Evolutionary conservation across 2,329 filamentous ascomycete species (phyloP).

Genomic region (Hypoxylon sp.): DNA sequence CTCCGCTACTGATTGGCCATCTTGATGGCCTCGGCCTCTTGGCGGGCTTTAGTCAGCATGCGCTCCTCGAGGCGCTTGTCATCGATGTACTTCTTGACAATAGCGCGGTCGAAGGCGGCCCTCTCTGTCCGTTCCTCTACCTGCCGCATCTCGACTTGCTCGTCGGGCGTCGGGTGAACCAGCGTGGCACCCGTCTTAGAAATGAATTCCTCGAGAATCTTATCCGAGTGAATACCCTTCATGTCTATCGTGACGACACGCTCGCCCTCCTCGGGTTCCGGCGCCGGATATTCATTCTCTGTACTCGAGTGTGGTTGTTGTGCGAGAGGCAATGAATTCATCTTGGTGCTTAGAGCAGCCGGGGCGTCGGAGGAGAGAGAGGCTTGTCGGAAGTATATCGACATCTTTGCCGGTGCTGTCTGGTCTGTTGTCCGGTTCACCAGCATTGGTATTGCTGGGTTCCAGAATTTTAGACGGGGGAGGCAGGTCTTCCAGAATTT

Average conservation of each 20-base stretch:
- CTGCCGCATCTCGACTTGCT: conserved; percentile 68
- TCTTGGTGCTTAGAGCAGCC: conserved; percentile 35
- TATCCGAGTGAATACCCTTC: conserved; percentile 69
- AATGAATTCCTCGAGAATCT: conserved; percentile 74
- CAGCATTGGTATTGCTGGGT: conserved; percentile 85
- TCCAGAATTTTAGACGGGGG: conserved; percentile 92
- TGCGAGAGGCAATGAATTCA: conserved; percentile 48
- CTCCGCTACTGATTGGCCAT: conserved; percentile 49
- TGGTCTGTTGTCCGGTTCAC: conserved; percentile 76
- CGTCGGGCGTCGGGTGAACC: conserved; percentile 69
- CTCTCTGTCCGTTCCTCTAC: conserved; percentile 66
- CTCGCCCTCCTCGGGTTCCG: conserved; percentile 62
- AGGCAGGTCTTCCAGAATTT: conserved; percentile 91
- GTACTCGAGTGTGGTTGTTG: conserved; percentile 63
- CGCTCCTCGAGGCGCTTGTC: conserved; percentile 73
- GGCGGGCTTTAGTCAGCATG: conserved; percentile 67
- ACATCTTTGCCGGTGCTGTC: conserved; percentile 69
- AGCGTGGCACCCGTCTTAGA: conserved; percentile 70
- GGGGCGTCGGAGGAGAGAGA: conserved; percentile 41
- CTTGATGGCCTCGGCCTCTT: conserved; percentile 61
- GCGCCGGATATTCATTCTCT: conserved; percentile 62
- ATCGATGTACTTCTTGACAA: conserved; percentile 64
- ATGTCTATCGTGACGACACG: conserved; percentile 70
- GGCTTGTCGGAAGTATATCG: conserved; percentile 70
- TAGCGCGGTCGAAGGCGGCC: conserved; percentile 66